phyloP scores from a whole-genome alignment of 2,329 filamentous ascomycete species.

The Cordyceps cicadae region DNA sequence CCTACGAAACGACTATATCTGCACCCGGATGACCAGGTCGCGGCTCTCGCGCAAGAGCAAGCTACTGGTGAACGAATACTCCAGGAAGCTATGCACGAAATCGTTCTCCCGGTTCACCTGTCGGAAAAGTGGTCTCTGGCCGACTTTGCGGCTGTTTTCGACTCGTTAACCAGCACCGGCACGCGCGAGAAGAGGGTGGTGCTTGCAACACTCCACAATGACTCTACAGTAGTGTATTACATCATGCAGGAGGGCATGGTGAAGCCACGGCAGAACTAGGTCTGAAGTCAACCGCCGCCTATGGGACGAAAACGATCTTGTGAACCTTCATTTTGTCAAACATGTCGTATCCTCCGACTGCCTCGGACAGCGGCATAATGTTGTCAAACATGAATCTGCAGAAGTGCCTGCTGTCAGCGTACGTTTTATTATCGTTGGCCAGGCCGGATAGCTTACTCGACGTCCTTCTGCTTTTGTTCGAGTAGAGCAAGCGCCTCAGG shows the following conservation, averaged over 20 bases:
- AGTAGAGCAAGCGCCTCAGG: conserved; percentile 55
- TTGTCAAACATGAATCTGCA: conserved; percentile 68
- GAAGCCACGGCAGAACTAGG: conserved; percentile 74
- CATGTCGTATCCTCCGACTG: conserved; percentile 59
- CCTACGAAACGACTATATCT: conserved; percentile 67
- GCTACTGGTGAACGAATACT: conserved; percentile 34
- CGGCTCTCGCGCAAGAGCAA: conserved; percentile 55
- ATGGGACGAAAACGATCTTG: conserved; percentile 61
- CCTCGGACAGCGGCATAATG: conserved; percentile 60
- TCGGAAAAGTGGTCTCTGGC: conserved; percentile 64
- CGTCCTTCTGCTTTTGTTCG: conserved; percentile 55
- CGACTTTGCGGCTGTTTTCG: conserved; percentile 61
- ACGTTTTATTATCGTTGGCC: background rate
- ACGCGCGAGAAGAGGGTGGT: conserved; percentile 58
- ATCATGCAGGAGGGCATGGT: conserved; percentile 80
- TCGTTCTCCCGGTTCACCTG: conserved; percentile 67
- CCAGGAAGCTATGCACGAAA: conserved; percentile 56
- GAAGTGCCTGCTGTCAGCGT: background rate
- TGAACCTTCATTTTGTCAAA: conserved; percentile 67
- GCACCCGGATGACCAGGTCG: conserved; percentile 76
- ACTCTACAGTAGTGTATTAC: conserved; percentile 80
- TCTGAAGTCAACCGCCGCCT: background rate
- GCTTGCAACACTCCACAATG: conserved; percentile 67
- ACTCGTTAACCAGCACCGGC: conserved; percentile 43
- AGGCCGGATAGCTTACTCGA: conserved; percentile 44